Base-by-base conservation (phyloP, 2,329 filamentous ascomycete genomes). In the Diaporthe vexans region DNA sequence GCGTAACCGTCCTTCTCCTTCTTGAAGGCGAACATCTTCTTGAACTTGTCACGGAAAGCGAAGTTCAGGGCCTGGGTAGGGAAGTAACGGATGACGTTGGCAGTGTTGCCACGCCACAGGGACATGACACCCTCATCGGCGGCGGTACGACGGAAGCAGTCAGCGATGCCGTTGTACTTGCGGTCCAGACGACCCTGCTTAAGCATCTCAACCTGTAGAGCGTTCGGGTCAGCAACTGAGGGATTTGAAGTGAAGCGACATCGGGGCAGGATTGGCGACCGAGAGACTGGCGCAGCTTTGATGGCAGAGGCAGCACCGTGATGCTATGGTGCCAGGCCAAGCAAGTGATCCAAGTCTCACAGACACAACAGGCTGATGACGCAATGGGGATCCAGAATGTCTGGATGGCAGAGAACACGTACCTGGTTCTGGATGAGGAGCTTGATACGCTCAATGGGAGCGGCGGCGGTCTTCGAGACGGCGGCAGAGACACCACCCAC, bases 11-110 rank as follows among this genome's bases (percentile, higher is more conserved):
- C 97, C 89, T 93, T 93, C 79, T 99, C 97, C 94, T 98, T 98
- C 95, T 98, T 99, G 95, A 95, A 99, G 86, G 95, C 94, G 93
- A 99, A 99, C 95, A 99, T 97, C 85, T 94, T 91, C 95, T 99
- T 99, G 95, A 98, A 99, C 93, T 97, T 98, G 89, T 99, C 97
- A 88, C 97, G 97, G 97, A 99, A 99, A 87, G 97, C 97, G 86
- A 99, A 99, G 95, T 99, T 99, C 87, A 99, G 91, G 84, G 97
- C 97, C 93, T 99, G 97, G 87, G 97, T 99, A 82, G 97, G 97
- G 95, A 99, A 99, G 92, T 99, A 99, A 94, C 97, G 97, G 92
- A 99, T 98, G 88, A 99, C 97, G 94, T 99, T 99, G 95, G 97
- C 97, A 86, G 97, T 99, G 95, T 99, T 99, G 89, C 97, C 97